A percentile compares a stretch with the other conserved stretches of the same genome.
phyloP scores from a whole-genome alignment of 1,284 basidiomycete species.

The Malassezia yamatoensis region DNA sequence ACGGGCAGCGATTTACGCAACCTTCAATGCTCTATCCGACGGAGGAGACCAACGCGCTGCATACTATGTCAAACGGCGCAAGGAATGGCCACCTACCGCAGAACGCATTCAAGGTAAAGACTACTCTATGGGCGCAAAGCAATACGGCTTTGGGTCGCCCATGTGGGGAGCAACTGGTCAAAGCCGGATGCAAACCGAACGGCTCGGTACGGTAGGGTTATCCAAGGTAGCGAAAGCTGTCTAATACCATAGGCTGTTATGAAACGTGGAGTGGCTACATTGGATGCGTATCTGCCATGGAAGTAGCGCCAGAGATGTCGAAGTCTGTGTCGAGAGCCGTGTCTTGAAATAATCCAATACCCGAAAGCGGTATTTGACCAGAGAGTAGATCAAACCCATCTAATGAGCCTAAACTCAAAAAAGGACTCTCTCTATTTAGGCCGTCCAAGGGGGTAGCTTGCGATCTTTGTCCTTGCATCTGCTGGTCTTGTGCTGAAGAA shows the following conservation, averaged over 20 bases:
- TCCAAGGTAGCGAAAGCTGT: not conserved
- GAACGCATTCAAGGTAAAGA: slow-evolving; percentile 37
- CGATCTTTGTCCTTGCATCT: too few species aligned
- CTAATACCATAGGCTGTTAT: not conserved
- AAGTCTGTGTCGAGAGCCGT: not conserved
- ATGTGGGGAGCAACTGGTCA: slow-evolving; percentile 12
- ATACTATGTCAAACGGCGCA: slow-evolving; percentile 42
- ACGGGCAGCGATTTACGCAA: slow-evolving; percentile 45
- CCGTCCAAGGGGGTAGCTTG: too few species aligned
- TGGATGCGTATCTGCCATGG: too few species aligned
- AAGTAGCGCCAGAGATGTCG: not conserved
- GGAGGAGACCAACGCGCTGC: slow-evolving; percentile 39
- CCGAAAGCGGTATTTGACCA: not conserved
- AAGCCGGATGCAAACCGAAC: not conserved
- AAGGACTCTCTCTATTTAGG: too few species aligned
- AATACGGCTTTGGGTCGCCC: slow-evolving; percentile 15
- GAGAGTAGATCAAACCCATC: not conserved
- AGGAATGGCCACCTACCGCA: slow-evolving; percentile 38
- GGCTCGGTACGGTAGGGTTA: too few species aligned
- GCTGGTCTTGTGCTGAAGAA: too few species aligned
- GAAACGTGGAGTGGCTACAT: too few species aligned
- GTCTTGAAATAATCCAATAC: not conserved
- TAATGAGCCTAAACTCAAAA: too few species aligned
- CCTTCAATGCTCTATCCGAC: slow-evolving; percentile 40
- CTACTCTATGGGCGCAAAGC: slow-evolving; percentile 27